Conservation (phyloP, 768 basidiomycete genomes). For the Cystofilobasidium macerans region DNA sequence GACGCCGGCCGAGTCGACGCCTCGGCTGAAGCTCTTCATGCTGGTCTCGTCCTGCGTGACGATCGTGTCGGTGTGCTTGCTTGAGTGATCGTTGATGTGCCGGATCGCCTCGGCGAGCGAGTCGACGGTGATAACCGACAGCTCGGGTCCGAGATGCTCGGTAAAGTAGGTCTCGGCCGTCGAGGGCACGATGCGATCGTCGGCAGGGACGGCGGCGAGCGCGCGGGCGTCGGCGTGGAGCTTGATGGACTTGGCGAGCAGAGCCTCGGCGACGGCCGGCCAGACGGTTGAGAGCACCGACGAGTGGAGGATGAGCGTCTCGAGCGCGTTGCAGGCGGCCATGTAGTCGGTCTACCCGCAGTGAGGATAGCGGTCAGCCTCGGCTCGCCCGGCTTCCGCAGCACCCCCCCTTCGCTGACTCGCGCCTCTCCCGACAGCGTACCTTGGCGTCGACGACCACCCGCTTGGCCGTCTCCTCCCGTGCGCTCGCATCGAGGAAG, state of each 20-base stretch:
- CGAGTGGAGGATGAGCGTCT: slow-evolving; percentile 77
- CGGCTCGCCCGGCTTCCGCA: neutral
- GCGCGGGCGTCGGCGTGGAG: slow-evolving; percentile 68
- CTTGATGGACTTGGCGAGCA: slow-evolving; percentile 57
- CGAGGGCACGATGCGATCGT: slow-evolving; percentile 43
- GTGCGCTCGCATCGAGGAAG: slow-evolving; percentile 74
- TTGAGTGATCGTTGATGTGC: slow-evolving; percentile 86
- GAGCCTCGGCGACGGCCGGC: slow-evolving; percentile 63
- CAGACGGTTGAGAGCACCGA: slow-evolving; percentile 61
- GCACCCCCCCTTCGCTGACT: too few species aligned
- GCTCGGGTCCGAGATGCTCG: slow-evolving; percentile 74
- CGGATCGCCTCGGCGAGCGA: slow-evolving; percentile 63
- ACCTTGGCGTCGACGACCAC: slow-evolving; percentile 88
- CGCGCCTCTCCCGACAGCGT: neutral
- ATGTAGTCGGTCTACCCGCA: slow-evolving; percentile 69
- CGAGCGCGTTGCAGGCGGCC: slow-evolving; percentile 86
- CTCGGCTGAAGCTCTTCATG: slow-evolving; percentile 67
- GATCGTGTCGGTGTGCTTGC: slow-evolving; percentile 90
- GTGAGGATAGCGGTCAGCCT: neutral
- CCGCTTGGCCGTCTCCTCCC: slow-evolving; percentile 64
- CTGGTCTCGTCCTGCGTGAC: slow-evolving; percentile 60
- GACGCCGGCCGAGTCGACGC: slow-evolving; percentile 82
- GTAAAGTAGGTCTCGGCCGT: slow-evolving; percentile 59
- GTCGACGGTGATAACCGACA: slow-evolving; percentile 66
- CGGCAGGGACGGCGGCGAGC: slow-evolving; percentile 46